A percentile compares a stretch with the other conserved stretches of the same genome.
phyloP scores from a whole-genome alignment of 495 filamentous ascomycete genomes.

The Penicillium odoratum region DNA sequence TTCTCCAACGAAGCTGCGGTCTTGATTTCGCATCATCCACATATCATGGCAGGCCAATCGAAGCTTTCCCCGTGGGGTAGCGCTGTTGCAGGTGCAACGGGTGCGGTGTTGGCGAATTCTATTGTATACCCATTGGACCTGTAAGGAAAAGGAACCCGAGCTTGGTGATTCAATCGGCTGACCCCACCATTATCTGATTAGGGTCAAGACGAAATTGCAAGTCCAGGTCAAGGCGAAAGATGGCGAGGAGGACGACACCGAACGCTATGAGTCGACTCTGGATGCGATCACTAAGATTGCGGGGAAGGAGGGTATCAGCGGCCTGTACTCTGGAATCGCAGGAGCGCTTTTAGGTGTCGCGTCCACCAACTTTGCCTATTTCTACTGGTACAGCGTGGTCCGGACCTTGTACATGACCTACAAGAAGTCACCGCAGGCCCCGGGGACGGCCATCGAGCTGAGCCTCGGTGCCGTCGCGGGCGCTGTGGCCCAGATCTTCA shows the following conservation, averaged over 20 bases:
- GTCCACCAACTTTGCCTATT: conserved; percentile 98
- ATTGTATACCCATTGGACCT: conserved; percentile 96
- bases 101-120: conserved; percentile 92
- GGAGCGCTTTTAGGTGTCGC: conserved; percentile 89
- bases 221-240: conserved; percentile 77
- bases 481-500: conserved; percentile 91
- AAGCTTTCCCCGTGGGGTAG: conserved; percentile 94
- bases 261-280: conserved; percentile 80
- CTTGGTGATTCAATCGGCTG: background rate
- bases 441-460: conserved; percentile 84
- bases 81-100: conserved; percentile 89
- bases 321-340: conserved; percentile 86
- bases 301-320: conserved; percentile 73
- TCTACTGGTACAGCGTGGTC: conserved; percentile 97
- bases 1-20: conserved; percentile 3
- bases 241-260: conserved; percentile 42
- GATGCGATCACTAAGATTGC: conserved; percentile 88
- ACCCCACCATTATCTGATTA: conserved; percentile 30
- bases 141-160: conserved; percentile 42
- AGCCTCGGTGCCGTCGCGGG: conserved; percentile 85
- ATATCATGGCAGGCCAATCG: conserved; percentile 74
- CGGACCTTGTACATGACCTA: conserved; percentile 77
- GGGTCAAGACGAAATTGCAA: conserved; percentile 95
- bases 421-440: conserved; percentile 58
- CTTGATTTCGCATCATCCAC: conserved; percentile 3